Evolutionary conservation across 2,329 filamentous ascomycete genomes (phyloP).

Genomic region (Eutypa lata): DNA sequence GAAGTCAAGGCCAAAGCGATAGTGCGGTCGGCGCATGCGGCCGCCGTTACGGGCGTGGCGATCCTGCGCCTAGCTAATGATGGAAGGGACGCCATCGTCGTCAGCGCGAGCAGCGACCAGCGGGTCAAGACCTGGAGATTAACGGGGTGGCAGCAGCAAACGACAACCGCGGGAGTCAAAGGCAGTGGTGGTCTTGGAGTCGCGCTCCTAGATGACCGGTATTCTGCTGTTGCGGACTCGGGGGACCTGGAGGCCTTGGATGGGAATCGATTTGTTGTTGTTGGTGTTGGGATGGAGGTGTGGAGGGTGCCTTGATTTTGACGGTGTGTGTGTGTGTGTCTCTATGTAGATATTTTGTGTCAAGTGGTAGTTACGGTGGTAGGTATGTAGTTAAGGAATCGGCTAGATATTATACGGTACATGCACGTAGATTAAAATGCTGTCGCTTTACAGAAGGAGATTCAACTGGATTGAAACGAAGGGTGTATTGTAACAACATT

Average conservation of each 20-base stretch:
- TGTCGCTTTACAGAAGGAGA: no score
- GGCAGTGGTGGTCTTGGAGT: slow-evolving; percentile 21
- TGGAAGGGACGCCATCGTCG: slow-evolving; percentile 26
- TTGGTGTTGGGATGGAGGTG: slow-evolving; percentile 9
- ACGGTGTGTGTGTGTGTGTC: no score
- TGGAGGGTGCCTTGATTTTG: slow-evolving; percentile 3
- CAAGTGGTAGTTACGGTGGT: no score
- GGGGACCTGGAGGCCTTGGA: slow-evolving; percentile 46
- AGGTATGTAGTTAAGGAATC: no score
- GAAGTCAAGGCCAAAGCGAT: slow-evolving; percentile 24
- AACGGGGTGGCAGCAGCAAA: slow-evolving; percentile 9
- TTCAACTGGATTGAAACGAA: no score
- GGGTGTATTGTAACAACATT: no score
- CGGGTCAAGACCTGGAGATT: slow-evolving; percentile 54
- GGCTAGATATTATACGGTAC: no score
- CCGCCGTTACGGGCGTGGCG: slow-evolving; percentile 62
- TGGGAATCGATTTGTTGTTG: slow-evolving; percentile 3
- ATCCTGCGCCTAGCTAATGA: slow-evolving; percentile 27
- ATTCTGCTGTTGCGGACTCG: slow-evolving; percentile 60
- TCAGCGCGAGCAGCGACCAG: slow-evolving; percentile 60
- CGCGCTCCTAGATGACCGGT: slow-evolving; percentile 44
- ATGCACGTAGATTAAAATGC: no score
- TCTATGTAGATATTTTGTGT: no score
- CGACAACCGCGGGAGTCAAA: no score
- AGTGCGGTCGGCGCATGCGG: slow-evolving; percentile 63